phyloP scores from a whole-genome alignment of 1,139 yeast genomes.

The Zygoascus sp. region DNA sequence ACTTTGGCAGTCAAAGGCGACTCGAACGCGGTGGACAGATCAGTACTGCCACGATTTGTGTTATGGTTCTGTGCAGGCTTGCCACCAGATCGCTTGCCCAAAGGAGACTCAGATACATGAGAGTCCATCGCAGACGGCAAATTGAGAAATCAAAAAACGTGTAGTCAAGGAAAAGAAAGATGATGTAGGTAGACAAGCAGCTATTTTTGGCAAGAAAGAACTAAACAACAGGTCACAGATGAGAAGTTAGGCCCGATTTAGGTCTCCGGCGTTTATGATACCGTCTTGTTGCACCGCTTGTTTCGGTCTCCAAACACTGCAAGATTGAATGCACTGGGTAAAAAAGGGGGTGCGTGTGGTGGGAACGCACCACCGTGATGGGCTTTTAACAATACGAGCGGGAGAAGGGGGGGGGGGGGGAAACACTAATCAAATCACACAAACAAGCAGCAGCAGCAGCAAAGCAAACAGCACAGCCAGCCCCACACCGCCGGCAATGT shows the following conservation, averaged over 20 bases:
- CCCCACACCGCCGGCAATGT: too few species aligned
- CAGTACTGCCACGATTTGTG: slow-evolving; percentile 3
- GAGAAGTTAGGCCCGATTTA: neutral
- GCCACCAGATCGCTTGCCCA: slow-evolving; percentile 10
- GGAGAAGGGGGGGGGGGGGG: too few species aligned
- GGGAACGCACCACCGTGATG: slow-evolving; percentile 1
- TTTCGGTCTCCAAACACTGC: neutral
- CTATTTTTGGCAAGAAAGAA: too few species aligned
- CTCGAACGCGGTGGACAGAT: slow-evolving; percentile 19
- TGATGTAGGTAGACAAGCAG: too few species aligned
- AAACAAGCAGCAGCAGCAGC: too few species aligned
- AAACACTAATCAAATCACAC: neutral
- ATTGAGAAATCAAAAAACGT: neutral
- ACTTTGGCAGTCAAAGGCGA: slow-evolving; percentile 26
- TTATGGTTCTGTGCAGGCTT: slow-evolving; percentile 1
- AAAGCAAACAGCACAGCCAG: too few species aligned
- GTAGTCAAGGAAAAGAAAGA: neutral
- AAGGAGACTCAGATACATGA: slow-evolving; percentile 8
- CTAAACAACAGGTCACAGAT: too few species aligned
- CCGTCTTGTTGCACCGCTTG: neutral
- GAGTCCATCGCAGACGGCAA: slow-evolving; percentile 6
- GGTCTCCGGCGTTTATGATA: neutral
- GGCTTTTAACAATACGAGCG: too few species aligned
- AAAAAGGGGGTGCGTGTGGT: slow-evolving; percentile 6
- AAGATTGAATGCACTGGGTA: neutral